Base-by-base conservation (phyloP, 2,329 filamentous ascomycete species). In the Chaetomiaceae sp. region DNA sequence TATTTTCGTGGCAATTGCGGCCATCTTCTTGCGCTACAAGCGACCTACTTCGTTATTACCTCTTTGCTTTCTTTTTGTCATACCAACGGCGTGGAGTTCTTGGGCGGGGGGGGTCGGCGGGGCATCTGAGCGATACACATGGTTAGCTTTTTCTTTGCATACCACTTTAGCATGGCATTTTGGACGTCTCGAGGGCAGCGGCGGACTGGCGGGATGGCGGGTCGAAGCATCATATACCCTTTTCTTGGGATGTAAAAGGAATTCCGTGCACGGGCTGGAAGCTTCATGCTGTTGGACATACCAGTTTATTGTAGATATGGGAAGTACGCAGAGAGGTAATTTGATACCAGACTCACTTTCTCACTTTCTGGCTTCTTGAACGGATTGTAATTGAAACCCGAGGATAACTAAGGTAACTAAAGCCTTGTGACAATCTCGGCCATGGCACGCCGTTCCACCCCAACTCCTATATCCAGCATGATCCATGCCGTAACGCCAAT, bases 211-310 rank as follows among this genome's bases (percentile, higher is more conserved):
- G 30, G 52, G 23, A 21, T n/a, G 38, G 36, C 30, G 42, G 41
- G 25, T 25, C 37, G 27, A 51, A 51, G 48, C 53, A 55, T 51
- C 23, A 54, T 54, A 54, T 55, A 55, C 53, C 53, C 47, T 50
- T 55, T 55, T 48, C 43, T 51, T 46, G 40, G 20, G 21, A 16
- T 18, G 48, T 21, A 38, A 27, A 25, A 45, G 4, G 41, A 30
- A 42, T 42, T 20, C 29, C 10, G n/a, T n/a, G n/a, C 20, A 14
- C 3, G 32, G 23, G 16, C 18, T 13, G 44, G 23, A 5, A 11
- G 45, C 27, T 44, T 23, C 8, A 18, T 21, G 13, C 6, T 13
- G 48, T 23, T 37, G 42, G 34, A 52, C 42, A 34, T 48, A 41
- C 29, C 47, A 49, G 37, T 33, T 40, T 46, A 18, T n/a, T 36